phyloP scores from a whole-genome alignment of 257 asterid species.

The Cordia subcordata region DNA sequence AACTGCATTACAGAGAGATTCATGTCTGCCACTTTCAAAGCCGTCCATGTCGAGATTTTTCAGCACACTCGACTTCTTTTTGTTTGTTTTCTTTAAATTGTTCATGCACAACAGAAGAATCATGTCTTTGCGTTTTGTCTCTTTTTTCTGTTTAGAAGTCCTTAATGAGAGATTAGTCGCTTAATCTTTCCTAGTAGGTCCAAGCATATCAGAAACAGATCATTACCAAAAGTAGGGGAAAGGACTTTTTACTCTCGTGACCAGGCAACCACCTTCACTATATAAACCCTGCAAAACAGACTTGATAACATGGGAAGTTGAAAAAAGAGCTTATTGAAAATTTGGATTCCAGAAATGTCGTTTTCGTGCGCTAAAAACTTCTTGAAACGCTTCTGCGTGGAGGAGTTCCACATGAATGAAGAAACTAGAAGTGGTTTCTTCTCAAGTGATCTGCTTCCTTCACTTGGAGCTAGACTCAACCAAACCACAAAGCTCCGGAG shows the following conservation, averaged over 20 bases:
- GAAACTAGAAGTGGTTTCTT: slow-evolving; percentile 48
- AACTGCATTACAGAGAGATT: slow-evolving; percentile 16
- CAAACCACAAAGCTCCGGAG: slow-evolving; percentile 47
- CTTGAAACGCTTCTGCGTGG: slow-evolving; percentile 60
- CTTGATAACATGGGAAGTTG: slow-evolving; percentile 11
- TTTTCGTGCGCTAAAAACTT: slow-evolving; percentile 43
- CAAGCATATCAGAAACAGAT: slow-evolving; percentile 32
- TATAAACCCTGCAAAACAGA: slow-evolving; percentile 26
- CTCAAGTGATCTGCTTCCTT: slow-evolving; percentile 71
- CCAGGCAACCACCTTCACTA: slow-evolving; percentile 27
- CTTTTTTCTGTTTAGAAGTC: not conserved
- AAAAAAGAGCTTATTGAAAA: not conserved
- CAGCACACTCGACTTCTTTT: not conserved
- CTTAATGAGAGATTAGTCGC: slow-evolving; percentile 26
- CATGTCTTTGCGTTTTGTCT: not conserved
- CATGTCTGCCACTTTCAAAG: slow-evolving; percentile 37
- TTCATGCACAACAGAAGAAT: slow-evolving; percentile 7
- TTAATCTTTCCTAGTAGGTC: slow-evolving; percentile 30
- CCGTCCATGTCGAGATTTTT: slow-evolving; percentile 10
- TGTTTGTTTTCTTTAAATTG: not conserved
- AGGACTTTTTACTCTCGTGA: slow-evolving; percentile 27
- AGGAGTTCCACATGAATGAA: slow-evolving; percentile 36
- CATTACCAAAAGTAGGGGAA: slow-evolving; percentile 21
- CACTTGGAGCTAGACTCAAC: slow-evolving; percentile 79
- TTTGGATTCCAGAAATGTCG: slow-evolving; percentile 35